phyloP scores from a whole-genome alignment of 2,329 filamentous ascomycete species.

The Ceratocystis variospora region DNA sequence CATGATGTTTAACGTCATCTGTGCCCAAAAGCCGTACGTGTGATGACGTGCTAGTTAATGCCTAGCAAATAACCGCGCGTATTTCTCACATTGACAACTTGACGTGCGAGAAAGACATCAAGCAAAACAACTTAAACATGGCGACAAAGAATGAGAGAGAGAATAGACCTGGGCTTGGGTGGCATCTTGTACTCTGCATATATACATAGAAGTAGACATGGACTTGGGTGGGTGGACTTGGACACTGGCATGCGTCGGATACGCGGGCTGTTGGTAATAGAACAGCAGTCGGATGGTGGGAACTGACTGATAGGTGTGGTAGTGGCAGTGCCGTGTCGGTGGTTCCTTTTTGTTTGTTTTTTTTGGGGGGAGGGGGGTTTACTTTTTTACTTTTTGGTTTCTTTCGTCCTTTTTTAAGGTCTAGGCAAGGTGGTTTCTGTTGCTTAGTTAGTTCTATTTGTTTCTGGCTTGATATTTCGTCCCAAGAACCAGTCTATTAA shows the following conservation, averaged over 20 bases:
- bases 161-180: neutral
- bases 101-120: neutral
- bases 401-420: no score
- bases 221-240: neutral
- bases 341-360: no score
- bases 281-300: no score
- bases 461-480: neutral
- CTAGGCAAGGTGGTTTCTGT: no score
- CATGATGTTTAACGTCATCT: constrained; percentile 30
- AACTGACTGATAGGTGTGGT: no score
- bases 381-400: no score
- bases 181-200: neutral
- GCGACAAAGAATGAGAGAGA: neutral
- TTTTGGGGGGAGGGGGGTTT: no score
- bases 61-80: no score
- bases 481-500: neutral
- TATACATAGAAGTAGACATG: neutral
- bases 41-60: neutral
- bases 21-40: constrained; percentile 28
- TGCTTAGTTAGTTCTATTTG: neutral
- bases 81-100: no score
- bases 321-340: no score
- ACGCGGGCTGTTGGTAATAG: neutral
- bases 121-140: neutral
- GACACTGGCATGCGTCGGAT: neutral